Conservation (phyloP, 1,139 yeast genomes). For the Saccharomyces uvarum region DNA sequence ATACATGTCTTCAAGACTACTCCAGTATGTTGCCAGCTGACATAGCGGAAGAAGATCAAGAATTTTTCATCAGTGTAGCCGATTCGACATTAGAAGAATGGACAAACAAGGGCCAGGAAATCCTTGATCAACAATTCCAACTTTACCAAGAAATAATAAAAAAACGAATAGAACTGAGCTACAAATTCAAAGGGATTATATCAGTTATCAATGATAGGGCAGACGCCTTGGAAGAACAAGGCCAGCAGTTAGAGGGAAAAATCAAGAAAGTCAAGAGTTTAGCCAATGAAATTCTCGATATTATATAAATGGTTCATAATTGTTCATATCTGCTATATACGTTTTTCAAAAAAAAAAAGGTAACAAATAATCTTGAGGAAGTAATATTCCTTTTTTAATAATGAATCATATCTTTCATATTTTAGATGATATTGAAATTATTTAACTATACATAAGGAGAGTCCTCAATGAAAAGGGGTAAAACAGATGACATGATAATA, state of each 20-base stretch:
- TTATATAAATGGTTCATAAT: slow-evolving; percentile 10
- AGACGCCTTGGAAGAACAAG: slow-evolving; percentile 31
- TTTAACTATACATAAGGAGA: slow-evolving; percentile 1
- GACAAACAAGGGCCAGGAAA: slow-evolving; percentile 32
- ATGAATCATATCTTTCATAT: not conserved
- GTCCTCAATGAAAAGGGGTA: not conserved
- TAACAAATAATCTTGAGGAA: slow-evolving; percentile 1
- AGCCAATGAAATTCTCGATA: slow-evolving; percentile 37
- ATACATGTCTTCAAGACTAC: slow-evolving; percentile 7
- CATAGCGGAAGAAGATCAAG: slow-evolving; percentile 18
- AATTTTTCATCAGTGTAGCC: slow-evolving; percentile 26
- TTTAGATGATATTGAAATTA: not conserved
- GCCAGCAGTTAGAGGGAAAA: slow-evolving; percentile 33
- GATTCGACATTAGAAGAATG: slow-evolving; percentile 33
- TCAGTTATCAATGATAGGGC: slow-evolving; percentile 36
- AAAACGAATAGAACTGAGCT: slow-evolving; percentile 36
- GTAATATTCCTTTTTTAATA: not conserved
- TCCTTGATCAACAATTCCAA: slow-evolving; percentile 15
- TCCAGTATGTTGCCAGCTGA: slow-evolving; percentile 9
- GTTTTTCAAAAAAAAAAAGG: not conserved
- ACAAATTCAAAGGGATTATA: slow-evolving; percentile 33
- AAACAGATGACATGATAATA: slow-evolving; percentile 3
- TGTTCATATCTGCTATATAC: not conserved
- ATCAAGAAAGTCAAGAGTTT: slow-evolving; percentile 34
- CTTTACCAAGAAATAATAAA: slow-evolving; percentile 33